Evolutionary conservation across 2,329 filamentous ascomycete species (phyloP).

Genomic region (Orbilia javanica): DNA sequence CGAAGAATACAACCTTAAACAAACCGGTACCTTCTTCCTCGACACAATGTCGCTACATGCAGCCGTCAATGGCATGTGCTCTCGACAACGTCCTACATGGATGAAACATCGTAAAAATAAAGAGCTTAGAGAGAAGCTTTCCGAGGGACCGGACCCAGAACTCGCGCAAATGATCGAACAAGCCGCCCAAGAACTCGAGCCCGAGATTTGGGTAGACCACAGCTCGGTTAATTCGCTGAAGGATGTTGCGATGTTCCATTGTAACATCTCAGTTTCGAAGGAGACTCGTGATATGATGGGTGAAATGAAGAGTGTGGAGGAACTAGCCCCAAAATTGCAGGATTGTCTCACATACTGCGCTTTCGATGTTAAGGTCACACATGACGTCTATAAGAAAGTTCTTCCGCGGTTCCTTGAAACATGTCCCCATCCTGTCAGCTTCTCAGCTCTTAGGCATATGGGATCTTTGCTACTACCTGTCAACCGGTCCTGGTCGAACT

Average conservation of each 20-base stretch:
- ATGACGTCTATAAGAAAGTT: constrained; percentile 92
- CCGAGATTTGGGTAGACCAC: constrained; percentile 93
- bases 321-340: constrained; percentile 73
- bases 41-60: constrained; percentile 99
- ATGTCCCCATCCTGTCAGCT: constrained; percentile 97
- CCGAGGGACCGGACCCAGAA: constrained; percentile 74
- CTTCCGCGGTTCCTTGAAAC: constrained; percentile 89
- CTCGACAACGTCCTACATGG: constrained; percentile 94
- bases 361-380: constrained; percentile 91
- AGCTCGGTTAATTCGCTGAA: constrained; percentile 95
- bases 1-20: constrained; percentile 88
- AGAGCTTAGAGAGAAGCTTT: constrained; percentile 83
- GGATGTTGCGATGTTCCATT: constrained; percentile 96
- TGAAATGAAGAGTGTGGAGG: constrained; percentile 76
- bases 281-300: constrained; percentile 86
- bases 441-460: constrained; percentile 91
- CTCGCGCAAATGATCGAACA: constrained; percentile 78
- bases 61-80: constrained; percentile 99
- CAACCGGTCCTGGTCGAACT: constrained; percentile 86
- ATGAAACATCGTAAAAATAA: constrained; percentile 94
- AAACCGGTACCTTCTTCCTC: constrained; percentile 86
- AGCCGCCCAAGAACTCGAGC: constrained; percentile 81
- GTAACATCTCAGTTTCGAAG: constrained; percentile 92
- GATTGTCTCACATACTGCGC: constrained; percentile 93
- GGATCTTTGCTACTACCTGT: constrained; percentile 93